Base-by-base conservation (phyloP, 441 rosid species). In the Jatropha multifida region DNA sequence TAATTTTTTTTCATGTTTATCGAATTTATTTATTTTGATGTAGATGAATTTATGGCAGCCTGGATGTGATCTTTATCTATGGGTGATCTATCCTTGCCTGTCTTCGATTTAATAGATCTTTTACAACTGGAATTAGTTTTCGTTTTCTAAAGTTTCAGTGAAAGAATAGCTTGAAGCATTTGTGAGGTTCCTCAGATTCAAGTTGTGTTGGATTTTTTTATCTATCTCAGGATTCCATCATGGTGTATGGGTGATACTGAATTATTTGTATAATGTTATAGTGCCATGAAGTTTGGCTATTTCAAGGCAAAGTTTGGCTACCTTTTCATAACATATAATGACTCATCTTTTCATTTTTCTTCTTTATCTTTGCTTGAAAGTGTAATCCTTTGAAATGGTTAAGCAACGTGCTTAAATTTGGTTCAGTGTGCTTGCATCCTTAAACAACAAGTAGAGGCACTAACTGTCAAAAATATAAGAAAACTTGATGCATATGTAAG, bases 121-220 rank as follows among this genome's bases (percentile, higher is more conserved):
- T 4, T n/a, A 65, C 4, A 73, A 63, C 14, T 11, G 18, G 18
- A 18, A 37, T 11, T 10, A 20, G 44, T 13, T 12, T 74, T 37
- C 32, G n/a, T 23, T 52, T 64, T 64, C 59, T 59, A 4, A 18
- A 32, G 41, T 38, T 68, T 51, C 41, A 58, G 6, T 3, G n/a
- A 26, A 52, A 15, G 12, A 63, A 54, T 63, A n/a, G 38, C n/a
- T 48, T 17, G 23, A 38, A 68, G 62, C 68, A 69, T 70, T 58
- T 61, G 48, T 38, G 48, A 49, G 74, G 23, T 63, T 68, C 26
- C 41, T 18, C 27, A 20, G 18, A 44, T 23, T 26, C 0, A 14
- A 76, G 63, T 18, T 46, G 52, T 0, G 17, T 49, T 51, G 49
- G 6, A 38, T 18, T 6, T 41, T 56, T 60, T 10, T 5, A 13